Evolutionary conservation across 179 eudicot genomes (phyloP), one percentile per base, ranked within the genome.

Genomic region (Silene coronaria): DNA sequence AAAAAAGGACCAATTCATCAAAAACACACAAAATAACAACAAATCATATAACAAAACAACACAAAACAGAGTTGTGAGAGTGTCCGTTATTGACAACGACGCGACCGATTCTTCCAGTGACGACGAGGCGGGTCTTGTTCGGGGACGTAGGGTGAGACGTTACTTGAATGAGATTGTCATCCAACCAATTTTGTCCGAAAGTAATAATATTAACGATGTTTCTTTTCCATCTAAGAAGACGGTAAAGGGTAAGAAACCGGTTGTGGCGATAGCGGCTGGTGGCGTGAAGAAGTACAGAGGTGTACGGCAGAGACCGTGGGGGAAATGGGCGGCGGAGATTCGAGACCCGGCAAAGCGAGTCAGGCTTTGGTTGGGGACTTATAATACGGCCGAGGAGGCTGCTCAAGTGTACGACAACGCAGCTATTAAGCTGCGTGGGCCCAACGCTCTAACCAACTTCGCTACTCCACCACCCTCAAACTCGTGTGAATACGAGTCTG

Each of bases 311-410:
- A 84, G 98, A 58, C 97, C 98, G 27, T 94, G 98, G 98, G 98
- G 98, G 0, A 94, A 94, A 36, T 94, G 96, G 91, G 98, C 98
- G 7, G 98, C 98, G 0, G 98, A 94, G 89, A 94, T 94, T 7
- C 84, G 98, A 2, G 97, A 94, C 83, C 98, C 98, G 21, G 82
- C 82, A 0, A 74, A 80, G 8, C 84, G 87, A 16, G 86, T 84
- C 0, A 64, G 98, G 59, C 83, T 94, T 8, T 94, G 98, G 98
- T 77, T 94, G 46, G 98, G 98, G 0, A 94, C 98, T 6, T 94
- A 83, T 61, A 87, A 94, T 34, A 94, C 97, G 0, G 98, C 97
- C 0, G 98, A 91, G 69, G 98, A 91, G 48, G 98, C 98, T 0
- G 98, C 98, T 0, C 88, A 84, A 84, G 96, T 94, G 2, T 94